Evolutionary conservation across 1,139 yeast genomes (phyloP), one percentile per base, ranked within the genome.

Genomic region (Taphrina betulina): DNA sequence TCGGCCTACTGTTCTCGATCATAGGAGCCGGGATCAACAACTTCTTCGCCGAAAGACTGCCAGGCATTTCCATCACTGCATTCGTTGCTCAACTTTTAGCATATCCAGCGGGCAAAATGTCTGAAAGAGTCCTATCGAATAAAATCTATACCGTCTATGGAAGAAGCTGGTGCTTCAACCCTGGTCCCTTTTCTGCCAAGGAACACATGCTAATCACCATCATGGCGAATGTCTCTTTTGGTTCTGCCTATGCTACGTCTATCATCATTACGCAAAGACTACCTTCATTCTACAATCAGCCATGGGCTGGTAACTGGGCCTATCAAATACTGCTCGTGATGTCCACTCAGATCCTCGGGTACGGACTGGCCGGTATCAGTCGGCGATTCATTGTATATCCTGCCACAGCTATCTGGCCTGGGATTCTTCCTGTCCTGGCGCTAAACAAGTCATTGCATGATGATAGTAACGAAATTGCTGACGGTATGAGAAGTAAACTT

Each of bases 321-420:
- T 78, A 76, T 26, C 58, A 79, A 63, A 73, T 80, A 24, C 72
- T 82, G 62, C 83, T 82, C 16, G 69, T 78, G 5, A 71, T 69
- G 54, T 58, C 56, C n/a, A 58, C 45, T 19, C 58, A 44, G 38
- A 72, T 81, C 63, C 73, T 82, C 51, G 88, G 88, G 10, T 79
- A 81, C 61, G 81, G 84, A 14, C 68, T 81, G 57, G 85, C 85
- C 36, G 89, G 89, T 44, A 59, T 82, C 57, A 74, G 77, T 41
- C 74, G 83, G 62, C 74, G 79, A 61, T 73, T 81, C 34, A 73
- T 82, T 61, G 83, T 83, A n/a, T 78, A 78, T 59, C 84, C 87
- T 2, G 76, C 83, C 3, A 72, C 79, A 5, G 80, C 82, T 70
- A 76, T 82, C 52, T 83, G 89, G 89, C 89, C 89, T 0, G 53